Evolutionary conservation across 164 flowering plant species (phyloP).

Genomic region (Platanus orientalis): DNA sequence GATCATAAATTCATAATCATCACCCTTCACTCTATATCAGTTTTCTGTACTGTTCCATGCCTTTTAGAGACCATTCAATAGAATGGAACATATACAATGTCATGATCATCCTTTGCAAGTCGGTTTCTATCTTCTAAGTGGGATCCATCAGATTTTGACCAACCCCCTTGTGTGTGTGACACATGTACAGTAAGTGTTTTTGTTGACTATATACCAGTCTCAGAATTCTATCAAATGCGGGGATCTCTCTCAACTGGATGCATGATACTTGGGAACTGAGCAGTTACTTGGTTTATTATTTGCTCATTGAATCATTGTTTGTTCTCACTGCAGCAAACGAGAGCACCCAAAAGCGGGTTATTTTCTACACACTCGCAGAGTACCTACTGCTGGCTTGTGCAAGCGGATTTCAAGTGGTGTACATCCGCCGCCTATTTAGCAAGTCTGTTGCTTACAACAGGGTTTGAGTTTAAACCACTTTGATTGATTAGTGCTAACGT

Average conservation of each 20-base stretch:
- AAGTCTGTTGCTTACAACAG: conserved; percentile 92
- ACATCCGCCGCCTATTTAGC: conserved; percentile 83
- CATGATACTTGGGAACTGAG: not conserved
- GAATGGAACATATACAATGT: not conserved
- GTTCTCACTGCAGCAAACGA: conserved; percentile 76
- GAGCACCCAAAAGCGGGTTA: conserved; percentile 85
- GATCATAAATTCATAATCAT: not conserved
- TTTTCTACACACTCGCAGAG: conserved; percentile 74
- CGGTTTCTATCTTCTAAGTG: no score
- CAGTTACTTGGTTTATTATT: not conserved
- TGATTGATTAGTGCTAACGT: not conserved
- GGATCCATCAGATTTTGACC: no score
- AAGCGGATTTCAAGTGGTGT: conserved; percentile 75
- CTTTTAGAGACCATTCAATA: not conserved
- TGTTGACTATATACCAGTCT: not conserved
- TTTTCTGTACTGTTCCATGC: not conserved
- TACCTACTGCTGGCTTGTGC: conserved; percentile 60
- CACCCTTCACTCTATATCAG: no score
- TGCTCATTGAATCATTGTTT: conserved; percentile 1
- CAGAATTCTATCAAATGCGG: not conserved
- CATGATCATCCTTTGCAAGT: not conserved
- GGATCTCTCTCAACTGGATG: not conserved
- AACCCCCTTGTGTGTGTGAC: no score
- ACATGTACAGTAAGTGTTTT: no score
- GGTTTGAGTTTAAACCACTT: conserved; percentile 40